Evolutionary conservation across 306 rosid species (phyloP), one percentile per base, ranked within the genome.

Genomic region (Glycine tomentella): DNA sequence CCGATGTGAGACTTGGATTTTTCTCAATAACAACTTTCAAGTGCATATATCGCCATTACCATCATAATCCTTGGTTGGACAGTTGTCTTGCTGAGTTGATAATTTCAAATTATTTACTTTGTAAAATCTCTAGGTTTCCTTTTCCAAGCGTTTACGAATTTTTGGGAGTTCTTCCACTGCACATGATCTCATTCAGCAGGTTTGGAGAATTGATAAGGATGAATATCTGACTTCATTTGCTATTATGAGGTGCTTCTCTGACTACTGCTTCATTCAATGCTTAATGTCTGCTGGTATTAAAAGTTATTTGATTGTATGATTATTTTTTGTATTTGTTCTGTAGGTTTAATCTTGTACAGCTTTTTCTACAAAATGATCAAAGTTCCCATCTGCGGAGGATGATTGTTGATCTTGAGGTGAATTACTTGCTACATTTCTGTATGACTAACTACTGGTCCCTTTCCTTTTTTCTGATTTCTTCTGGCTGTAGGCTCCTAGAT

Each of bases 131-230:
- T 75, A 93, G 99, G 93, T 93, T 72, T 93, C 99, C 85, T 87
- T 93, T 80, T 88, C 99, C 3, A 95, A 93, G 87, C 81, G 85
- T 57, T 85, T 95, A 73, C 80, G 90, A 64, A 87, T 95, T 76
- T 97, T 97, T 53, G 88, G 93, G 73, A 87, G 91, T 81, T 80
- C 88, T 80, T 88, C 97, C 75, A 86, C 86, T 44, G 78, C 83
- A 48, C 80, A 78, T 59, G 92, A 90, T 84, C 95, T 95, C 79
- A 74, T 77, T 82, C 78, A 72, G 84, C 91, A 88, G 84, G 94
- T 93, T 66, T 93, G 97, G 97, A 88, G 93, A 83, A 82, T 95
- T 79, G 94, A 91, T 87, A 95, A 93, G 86, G 95, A 95, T 80
- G 97, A 90, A 85, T 48, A 69, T 64, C 83, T 89, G 87, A 83